Evolutionary conservation across 2,329 filamentous ascomycete species (phyloP).

Genomic region (Acarospora socialis): DNA sequence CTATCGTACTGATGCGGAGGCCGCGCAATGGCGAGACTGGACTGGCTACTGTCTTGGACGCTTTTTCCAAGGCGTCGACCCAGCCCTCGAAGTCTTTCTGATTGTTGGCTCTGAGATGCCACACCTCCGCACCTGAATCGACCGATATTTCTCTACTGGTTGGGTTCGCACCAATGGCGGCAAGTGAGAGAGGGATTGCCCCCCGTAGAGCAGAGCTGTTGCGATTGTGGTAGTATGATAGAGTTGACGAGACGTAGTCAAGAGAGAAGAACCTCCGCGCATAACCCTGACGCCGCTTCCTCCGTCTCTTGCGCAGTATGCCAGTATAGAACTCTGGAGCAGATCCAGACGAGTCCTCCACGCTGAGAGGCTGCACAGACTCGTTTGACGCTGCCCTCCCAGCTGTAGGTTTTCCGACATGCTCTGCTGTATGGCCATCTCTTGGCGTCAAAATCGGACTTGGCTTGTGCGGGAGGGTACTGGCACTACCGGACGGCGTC

Average conservation of each 20-base stretch:
- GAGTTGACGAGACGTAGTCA: slow-evolving; percentile 82
- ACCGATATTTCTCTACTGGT: slow-evolving; percentile 84
- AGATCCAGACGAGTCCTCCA: neutral
- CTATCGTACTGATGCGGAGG: slow-evolving; percentile 20
- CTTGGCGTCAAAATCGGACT: too few species aligned
- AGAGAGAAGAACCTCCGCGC: slow-evolving; percentile 90
- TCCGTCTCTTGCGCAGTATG: slow-evolving; percentile 70
- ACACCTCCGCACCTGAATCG: slow-evolving; percentile 91
- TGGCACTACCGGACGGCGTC: slow-evolving; percentile 6
- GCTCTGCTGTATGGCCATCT: neutral
- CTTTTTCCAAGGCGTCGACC: slow-evolving; percentile 72
- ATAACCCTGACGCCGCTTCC: slow-evolving; percentile 88
- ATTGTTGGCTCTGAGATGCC: slow-evolving; percentile 78
- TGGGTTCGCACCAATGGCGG: slow-evolving; percentile 81
- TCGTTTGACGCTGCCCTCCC: too few species aligned
- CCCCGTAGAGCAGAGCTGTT: slow-evolving; percentile 86
- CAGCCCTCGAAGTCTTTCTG: slow-evolving; percentile 76
- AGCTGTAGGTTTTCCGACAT: neutral
- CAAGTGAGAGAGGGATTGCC: slow-evolving; percentile 80
- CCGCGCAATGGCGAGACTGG: slow-evolving; percentile 19
- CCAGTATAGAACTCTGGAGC: slow-evolving; percentile 56
- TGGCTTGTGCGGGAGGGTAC: slow-evolving; percentile 3
- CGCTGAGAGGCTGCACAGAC: neutral
- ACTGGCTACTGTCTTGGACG: slow-evolving; percentile 41
- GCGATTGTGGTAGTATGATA: slow-evolving; percentile 92